A percentile compares a stretch with the other conserved stretches of the same genome.
These are phyloP conservation scores for Entophlyctis luteolus DNA, from an alignment of 192 early-diverging fungal species.

Conservation along the genomic window DNA sequence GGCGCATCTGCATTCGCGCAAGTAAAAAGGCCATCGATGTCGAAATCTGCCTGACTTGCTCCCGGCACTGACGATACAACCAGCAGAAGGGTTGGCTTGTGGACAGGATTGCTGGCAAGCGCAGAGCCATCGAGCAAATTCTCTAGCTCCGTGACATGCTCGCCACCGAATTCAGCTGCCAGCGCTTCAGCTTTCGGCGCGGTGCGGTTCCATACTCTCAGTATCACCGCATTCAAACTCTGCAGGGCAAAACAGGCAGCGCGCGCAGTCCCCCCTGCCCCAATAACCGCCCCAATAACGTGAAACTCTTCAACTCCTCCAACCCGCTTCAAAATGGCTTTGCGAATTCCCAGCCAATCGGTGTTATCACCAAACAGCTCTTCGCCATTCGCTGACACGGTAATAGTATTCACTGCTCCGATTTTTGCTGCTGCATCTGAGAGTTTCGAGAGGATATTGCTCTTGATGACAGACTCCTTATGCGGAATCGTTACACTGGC, in stretches of 20 bases:
- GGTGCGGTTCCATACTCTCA: conserved; percentile 87
- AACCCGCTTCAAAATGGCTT: conserved; percentile 42
- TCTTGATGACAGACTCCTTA: conserved; percentile 76
- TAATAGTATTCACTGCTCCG: conserved; percentile 93
- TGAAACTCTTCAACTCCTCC: not conserved
- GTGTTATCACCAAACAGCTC: conserved; percentile 87
- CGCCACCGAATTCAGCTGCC: conserved; percentile 37
- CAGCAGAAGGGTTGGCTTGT: conserved; percentile 53
- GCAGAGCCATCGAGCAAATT: not conserved
- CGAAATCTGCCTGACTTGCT: conserved; percentile 41
- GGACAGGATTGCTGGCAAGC: too few species aligned
- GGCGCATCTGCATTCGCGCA: conserved; percentile 19
- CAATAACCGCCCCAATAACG: conserved; percentile 77
- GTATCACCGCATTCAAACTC: conserved; percentile 52
- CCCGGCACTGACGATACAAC: conserved; percentile 84
- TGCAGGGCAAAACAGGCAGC: conserved; percentile 84
- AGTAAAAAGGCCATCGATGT: conserved; percentile 46
- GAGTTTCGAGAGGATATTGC: conserved; percentile 61
- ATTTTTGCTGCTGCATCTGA: conserved; percentile 76
- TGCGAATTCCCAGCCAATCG: conserved; percentile 87
- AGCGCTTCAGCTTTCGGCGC: conserved; percentile 65
- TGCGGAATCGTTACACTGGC: conserved; percentile 94
- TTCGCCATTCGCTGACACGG: conserved; percentile 10
- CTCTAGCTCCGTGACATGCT: conserved; percentile 46
- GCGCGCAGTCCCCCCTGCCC: conserved; percentile 89